Conservation (phyloP, 495 filamentous ascomycete genomes). For the Letharia lupina region DNA sequence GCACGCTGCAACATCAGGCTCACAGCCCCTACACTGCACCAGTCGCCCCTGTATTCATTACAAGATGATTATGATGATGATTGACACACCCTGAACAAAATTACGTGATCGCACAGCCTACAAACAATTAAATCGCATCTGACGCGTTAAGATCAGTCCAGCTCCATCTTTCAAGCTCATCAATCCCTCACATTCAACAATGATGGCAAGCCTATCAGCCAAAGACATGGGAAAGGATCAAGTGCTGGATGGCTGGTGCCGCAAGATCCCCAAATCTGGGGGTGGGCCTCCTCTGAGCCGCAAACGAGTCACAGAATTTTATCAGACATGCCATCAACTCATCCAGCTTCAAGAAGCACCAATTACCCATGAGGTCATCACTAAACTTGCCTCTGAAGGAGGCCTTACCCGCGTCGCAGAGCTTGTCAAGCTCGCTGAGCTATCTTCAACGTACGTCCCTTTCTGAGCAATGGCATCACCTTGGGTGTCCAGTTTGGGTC, state of each 20-base stretch:
- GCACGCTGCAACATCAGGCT: background rate
- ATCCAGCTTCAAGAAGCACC: background rate
- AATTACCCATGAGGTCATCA: background rate
- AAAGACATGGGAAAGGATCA: background rate
- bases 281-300: background rate
- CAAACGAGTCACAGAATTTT: background rate
- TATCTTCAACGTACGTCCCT: background rate
- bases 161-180: background rate
- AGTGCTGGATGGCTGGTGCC: background rate
- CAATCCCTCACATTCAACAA: background rate
- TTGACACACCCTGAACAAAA: background rate
- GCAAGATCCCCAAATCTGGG: background rate
- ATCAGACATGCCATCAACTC: background rate
- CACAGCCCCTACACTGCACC: background rate
- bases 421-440: background rate
- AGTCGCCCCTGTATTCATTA: background rate
- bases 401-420: background rate
- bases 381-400: background rate
- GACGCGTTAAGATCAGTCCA: background rate
- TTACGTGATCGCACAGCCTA: background rate
- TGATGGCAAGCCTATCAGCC: background rate
- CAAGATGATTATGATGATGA: background rate
- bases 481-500: too few relatives aligned
- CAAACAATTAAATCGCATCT: background rate
- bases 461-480: too few relatives aligned